Conservation (phyloP, 257 asterid genomes). For the Datura wrightii region DNA sequence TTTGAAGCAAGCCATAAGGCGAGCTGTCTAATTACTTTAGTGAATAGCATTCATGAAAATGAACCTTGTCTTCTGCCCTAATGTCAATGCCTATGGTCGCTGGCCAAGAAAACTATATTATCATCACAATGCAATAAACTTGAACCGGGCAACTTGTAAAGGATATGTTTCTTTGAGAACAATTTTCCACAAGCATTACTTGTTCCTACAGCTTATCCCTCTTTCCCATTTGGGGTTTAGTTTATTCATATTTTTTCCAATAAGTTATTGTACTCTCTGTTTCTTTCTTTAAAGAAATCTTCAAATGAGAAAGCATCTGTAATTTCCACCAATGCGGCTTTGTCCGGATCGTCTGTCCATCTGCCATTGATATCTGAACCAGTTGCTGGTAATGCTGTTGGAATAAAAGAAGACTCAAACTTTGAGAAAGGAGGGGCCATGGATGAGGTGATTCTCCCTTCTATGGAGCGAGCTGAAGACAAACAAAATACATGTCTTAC, state of each 20-base stretch:
- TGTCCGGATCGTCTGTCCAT: slow-evolving; percentile 42
- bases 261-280: not conserved
- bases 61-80: not conserved
- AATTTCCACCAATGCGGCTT: slow-evolving; percentile 45
- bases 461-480: slow-evolving; percentile 41
- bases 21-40: not conserved
- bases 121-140: not conserved
- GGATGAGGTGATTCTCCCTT: slow-evolving; percentile 38
- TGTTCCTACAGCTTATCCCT: not conserved
- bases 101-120: not conserved
- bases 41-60: not conserved
- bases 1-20: not conserved
- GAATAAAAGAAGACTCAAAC: slow-evolving; percentile 36
- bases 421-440: slow-evolving; percentile 37
- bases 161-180: not conserved
- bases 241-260: not conserved
- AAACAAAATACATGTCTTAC: slow-evolving; percentile 34
- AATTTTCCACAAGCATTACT: slow-evolving; percentile 14
- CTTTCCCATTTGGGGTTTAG: not conserved
- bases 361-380: slow-evolving; percentile 44
- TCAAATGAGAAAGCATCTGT: slow-evolving; percentile 49
- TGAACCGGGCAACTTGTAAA: not conserved
- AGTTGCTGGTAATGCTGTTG: slow-evolving; percentile 35
- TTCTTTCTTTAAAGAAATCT: slow-evolving; percentile 47
- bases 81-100: not conserved